Base-by-base conservation (phyloP, 1,139 yeast genomes). In the Taphrina deformans region DNA sequence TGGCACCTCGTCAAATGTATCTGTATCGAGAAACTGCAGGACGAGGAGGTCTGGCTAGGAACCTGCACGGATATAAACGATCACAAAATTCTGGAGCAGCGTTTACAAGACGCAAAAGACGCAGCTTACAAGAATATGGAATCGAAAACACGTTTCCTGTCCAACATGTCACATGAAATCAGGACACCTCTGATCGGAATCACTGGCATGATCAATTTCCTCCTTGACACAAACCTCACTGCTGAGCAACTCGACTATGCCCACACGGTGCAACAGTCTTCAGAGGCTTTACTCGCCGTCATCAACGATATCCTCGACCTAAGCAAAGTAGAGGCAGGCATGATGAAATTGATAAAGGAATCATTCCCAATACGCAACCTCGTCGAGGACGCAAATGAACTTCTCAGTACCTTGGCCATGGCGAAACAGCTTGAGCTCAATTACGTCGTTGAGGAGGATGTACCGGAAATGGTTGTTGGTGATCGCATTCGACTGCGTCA, bases 141-240 rank as follows among this genome's bases (percentile, higher is more conserved):
- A 38, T 63, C 69, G 51, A 67, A 68, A 29, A 73, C 66, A 24
- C 50, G 64, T 14, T 66, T 62, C 31, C 45, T 66, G 45, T 62
- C 67, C 21, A 66, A 66, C 31, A 66, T 66, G 67, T 56, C 65
- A 0, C 97, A 91, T 74, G 97, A 91, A 76, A 82, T 91, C 73
- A 82, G 97, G 70, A 91, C 97, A 0, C 97, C 97, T 2, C 78
- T 91, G 70, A 91, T 91, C 76, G 97, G 97, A 74, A 91, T 91
- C 40, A 79, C 92, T 53, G 97, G 97, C 68, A 90, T 91, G 96
- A 89, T 96, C 0, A 87, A 95, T n/a, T 89, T 91, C 70, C 89
- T 96, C 3, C 79, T 88, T 67, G 96, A 88, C 71, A 88, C 95
- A 0, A 88, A 86, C 68, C 77, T 88, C 69, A 85, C 90, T 3